Evolutionary conservation across 176 grass and related monocot genomes (phyloP).

Genomic region (Lolium perenne): DNA sequence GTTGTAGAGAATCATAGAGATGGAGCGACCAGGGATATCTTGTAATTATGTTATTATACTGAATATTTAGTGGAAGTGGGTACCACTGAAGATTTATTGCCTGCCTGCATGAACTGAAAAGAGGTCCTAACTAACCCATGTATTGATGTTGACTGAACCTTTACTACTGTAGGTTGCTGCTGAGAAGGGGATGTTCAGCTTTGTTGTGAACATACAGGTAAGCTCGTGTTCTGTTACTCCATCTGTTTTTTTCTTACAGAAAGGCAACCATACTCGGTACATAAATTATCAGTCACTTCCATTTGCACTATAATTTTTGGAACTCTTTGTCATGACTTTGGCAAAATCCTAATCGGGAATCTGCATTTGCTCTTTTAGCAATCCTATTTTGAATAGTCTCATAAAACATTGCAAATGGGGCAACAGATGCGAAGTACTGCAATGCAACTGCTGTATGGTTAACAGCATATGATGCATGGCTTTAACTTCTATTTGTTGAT

Average conservation of each 20-base stretch:
- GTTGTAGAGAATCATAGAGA: not conserved
- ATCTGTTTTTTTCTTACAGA: slow-evolving; percentile 13
- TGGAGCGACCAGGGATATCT: not conserved
- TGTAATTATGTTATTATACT: slow-evolving; percentile 12
- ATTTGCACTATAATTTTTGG: not conserved
- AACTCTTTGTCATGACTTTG: slow-evolving; percentile 1
- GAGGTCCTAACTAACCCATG: not conserved
- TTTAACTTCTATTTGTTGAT: not conserved
- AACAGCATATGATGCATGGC: not conserved
- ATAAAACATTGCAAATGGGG: slow-evolving; percentile 27
- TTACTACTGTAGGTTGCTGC: slow-evolving; percentile 71
- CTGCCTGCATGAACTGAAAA: slow-evolving; percentile 10
- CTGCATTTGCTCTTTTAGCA: slow-evolving; percentile 9
- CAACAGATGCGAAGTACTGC: not conserved
- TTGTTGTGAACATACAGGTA: slow-evolving; percentile 94
- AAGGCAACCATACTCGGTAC: not conserved
- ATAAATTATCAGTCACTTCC: not conserved
- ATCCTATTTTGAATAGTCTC: not conserved
- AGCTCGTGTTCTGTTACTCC: slow-evolving; percentile 34
- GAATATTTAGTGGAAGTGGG: not conserved
- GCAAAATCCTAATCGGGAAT: slow-evolving; percentile 8
- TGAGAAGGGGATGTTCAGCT: slow-evolving; percentile 88
- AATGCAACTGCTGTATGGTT: not conserved
- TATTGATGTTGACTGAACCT: slow-evolving; percentile 34
- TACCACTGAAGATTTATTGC: not conserved